Evolutionary conservation across 225 moss, liverwort and hornwort species (phyloP).

Genomic region (Neckera pumila): DNA sequence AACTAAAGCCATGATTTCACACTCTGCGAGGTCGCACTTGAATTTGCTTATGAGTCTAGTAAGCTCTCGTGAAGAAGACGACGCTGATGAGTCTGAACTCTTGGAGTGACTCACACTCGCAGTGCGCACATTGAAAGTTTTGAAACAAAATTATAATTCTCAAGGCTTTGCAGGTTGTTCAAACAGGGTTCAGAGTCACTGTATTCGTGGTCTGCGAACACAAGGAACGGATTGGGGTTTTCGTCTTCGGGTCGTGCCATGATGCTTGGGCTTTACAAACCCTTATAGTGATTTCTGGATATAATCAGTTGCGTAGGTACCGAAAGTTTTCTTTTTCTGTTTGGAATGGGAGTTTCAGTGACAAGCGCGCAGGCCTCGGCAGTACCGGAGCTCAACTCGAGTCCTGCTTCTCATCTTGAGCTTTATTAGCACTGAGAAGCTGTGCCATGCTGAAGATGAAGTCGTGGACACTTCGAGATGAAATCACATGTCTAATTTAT

Average conservation of each 20-base stretch:
- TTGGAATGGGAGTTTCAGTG: not conserved
- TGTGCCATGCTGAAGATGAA: slow-evolving; percentile 2
- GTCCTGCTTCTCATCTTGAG: slow-evolving; percentile 6
- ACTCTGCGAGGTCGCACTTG: too few species aligned
- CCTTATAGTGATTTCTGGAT: not conserved
- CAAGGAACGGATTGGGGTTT: not conserved
- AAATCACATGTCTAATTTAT: too few species aligned
- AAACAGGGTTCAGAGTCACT: not conserved
- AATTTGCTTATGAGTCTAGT: too few species aligned
- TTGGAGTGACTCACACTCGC: too few species aligned
- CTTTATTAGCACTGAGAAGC: not conserved
- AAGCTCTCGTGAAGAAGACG: too few species aligned
- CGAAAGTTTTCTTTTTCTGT: not conserved
- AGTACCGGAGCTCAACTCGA: not conserved
- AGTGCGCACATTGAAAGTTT: too few species aligned
- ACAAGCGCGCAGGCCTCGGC: not conserved
- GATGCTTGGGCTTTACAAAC: not conserved
- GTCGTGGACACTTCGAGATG: not conserved
- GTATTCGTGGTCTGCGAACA: not conserved
- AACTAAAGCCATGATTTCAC: too few species aligned
- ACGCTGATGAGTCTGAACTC: too few species aligned
- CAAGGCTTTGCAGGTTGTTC: too few species aligned
- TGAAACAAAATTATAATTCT: too few species aligned
- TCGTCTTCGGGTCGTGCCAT: slow-evolving; percentile 1
- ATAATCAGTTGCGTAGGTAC: not conserved